Conservation (phyloP, 192 early-diverging fungal genomes). For the Pilaira anomala region DNA sequence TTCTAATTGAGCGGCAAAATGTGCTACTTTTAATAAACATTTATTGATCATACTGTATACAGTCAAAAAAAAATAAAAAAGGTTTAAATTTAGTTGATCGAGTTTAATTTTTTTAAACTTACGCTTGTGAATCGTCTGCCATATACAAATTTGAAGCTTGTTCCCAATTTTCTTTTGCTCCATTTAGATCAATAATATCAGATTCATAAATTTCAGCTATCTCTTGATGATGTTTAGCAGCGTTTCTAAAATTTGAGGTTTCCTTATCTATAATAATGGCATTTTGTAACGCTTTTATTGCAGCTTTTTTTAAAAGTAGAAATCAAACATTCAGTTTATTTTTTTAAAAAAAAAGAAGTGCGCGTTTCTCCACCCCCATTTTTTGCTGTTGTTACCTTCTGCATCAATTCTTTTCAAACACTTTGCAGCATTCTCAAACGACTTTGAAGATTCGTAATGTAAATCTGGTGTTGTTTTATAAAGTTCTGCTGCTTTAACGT, state of each 20-base stretch:
- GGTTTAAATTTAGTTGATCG: no score
- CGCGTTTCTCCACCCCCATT: background rate
- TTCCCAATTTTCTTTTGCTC: constrained; percentile 84
- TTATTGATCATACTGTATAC: constrained; percentile 73
- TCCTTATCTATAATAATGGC: constrained; percentile 87
- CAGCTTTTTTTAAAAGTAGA: constrained; percentile 20
- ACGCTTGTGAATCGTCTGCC: constrained; percentile 85
- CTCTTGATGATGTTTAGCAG: constrained; percentile 31
- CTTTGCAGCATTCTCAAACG: constrained; percentile 85
- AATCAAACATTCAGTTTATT: background rate
- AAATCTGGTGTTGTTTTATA: constrained; percentile 66
- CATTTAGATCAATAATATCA: constrained; percentile 44
- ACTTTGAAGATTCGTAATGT: constrained; percentile 79
- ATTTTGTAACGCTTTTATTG: constrained; percentile 65
- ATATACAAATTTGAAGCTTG: constrained; percentile 88
- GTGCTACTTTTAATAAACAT: constrained; percentile 86
- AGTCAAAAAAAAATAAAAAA: constrained; percentile 11
- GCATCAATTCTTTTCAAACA: constrained; percentile 80
- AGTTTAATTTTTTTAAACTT: no score
- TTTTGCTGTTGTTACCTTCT: constrained; percentile 43
- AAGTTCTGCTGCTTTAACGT: constrained; percentile 77
- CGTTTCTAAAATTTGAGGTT: constrained; percentile 64
- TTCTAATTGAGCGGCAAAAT: constrained; percentile 83
- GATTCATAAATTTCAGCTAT: constrained; percentile 74
- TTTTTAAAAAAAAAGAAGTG: background rate